Evolutionary conservation across 768 basidiomycete genomes (phyloP), one percentile per base, ranked within the genome.

Genomic region (Lentinula raphanica): DNA sequence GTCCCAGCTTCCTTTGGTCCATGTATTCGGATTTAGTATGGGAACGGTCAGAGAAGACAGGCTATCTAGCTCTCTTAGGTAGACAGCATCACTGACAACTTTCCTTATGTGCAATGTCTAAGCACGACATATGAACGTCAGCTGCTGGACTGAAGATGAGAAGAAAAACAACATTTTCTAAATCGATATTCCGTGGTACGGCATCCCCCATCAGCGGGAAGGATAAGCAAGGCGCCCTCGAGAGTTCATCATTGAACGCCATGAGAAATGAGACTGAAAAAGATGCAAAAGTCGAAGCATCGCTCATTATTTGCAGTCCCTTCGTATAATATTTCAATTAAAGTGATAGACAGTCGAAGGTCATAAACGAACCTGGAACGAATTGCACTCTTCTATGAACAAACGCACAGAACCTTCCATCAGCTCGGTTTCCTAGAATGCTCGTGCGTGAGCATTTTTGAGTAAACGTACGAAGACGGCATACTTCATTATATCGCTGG

Each of bases 351-450:
- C 49, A 27, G 54, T 0, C 54, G 44, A n/a, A 36, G 17, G 50
- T 54, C 42, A 32, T n/a, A 35, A 40, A 46, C 51, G 55, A 62
- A 88, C 90, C 81, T 91, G 90, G 13, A 87, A 75, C 53, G 80
- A 79, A 66, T 91, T 80, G 65, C 88, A 89, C 62, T 90, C 89
- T 66, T 93, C 90, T 4, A 88, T 76, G 56, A 88, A 80, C 15
- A 78, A 72, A 17, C 90, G 79, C 53, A 92, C 74, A 12, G 83
- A 75, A 4, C 80, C 83, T 42, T 92, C 89, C 81, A 90, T 85
- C 49, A 91, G 64, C 50, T 79, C 79, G n/a, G 71, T 71, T 44
- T 83, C 79, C 89, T 91, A 42, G n/a, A 44, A 39, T 62, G 28
- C 62, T 49, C 40, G 2, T 17, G 8, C 15, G 27, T 53, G 31